Conservation (phyloP, 164 flowering plant species). For the Stephania yunnanensis region DNA sequence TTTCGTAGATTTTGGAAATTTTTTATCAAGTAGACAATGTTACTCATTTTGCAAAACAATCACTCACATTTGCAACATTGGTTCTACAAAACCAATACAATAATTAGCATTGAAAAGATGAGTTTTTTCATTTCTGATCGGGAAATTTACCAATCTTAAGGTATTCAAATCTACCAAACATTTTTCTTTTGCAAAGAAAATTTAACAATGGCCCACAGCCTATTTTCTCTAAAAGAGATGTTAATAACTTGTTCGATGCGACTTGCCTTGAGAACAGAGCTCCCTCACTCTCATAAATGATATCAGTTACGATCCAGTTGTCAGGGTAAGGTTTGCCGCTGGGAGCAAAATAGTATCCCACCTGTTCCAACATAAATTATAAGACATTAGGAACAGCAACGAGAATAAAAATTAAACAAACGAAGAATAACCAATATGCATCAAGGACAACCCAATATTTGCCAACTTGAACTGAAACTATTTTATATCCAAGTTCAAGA, state of each 20-base stretch:
- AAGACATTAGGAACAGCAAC: conserved; percentile 19
- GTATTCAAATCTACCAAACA: not conserved
- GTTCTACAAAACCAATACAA: no score
- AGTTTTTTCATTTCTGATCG: not conserved
- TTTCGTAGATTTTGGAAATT: no score
- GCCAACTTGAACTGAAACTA: no score
- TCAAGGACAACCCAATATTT: no score
- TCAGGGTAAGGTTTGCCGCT: conserved; percentile 99
- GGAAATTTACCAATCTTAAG: not conserved
- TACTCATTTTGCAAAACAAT: no score
- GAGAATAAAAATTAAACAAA: conserved; percentile 1
- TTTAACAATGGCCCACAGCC: no score
- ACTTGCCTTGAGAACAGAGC: conserved; percentile 72
- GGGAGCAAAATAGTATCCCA: conserved; percentile 96
- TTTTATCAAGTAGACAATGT: no score
- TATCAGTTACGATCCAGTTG: conserved; percentile 97
- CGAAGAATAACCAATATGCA: not conserved
- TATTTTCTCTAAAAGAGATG: not conserved
- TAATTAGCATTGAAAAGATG: not conserved
- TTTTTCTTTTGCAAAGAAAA: no score
- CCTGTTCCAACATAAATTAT: conserved; percentile 49
- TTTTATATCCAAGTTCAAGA: no score
- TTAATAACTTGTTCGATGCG: not conserved
- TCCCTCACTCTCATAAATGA: conserved; percentile 87
- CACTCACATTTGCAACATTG: no score